Base-by-base conservation (phyloP, 805 yeast species). In the Pichia paraexigua region DNA sequence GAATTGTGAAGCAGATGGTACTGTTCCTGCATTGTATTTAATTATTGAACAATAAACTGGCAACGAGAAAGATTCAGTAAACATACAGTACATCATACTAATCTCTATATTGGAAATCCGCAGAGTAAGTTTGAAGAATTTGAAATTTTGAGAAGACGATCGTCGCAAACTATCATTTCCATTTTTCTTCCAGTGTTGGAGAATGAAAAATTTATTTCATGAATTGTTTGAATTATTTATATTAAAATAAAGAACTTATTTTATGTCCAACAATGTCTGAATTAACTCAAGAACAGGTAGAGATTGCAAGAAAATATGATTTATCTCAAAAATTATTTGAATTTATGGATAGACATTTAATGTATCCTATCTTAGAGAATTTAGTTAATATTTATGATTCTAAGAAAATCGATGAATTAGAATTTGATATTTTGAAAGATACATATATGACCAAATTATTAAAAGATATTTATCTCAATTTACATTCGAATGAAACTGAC, bases 261-360 rank as follows among this genome's bases (percentile, higher is more conserved):
- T 24, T 7, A 28, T 28, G 3, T 32, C n/a, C n/a, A 35, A n/a
- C 9, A 2, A 35, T 35, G 39, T 35, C 39, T 35, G 39, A 35
- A 25, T 41, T 57, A 25, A 50, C 54, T 5, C 41, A 30, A 22
- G 47, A 50, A 44, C 55, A 75, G 57, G 59, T 71, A 42, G 73
- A 63, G 45, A 62, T 72, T 49, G 79, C 79, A 24, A 71, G 72
- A 55, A 62, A 75, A 56, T 76, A 76, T 63, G 85, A 81, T 58
- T 65, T 82, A 61, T 77, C 84, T 11, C 68, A 70, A 48, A 74
- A 76, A 63, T 64, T 82, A 54, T 68, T 77, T 55, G 80, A 80
- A 43, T 82, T 79, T 60, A 66, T 83, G 59, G 88, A 83, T 66
- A 74, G 85, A 55, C 85, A 80, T 59, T 66, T 83, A 63, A 69